Evolutionary conservation across 108 stramenopile genomes (phyloP).

Genomic region (Bacterosira constricta): DNA sequence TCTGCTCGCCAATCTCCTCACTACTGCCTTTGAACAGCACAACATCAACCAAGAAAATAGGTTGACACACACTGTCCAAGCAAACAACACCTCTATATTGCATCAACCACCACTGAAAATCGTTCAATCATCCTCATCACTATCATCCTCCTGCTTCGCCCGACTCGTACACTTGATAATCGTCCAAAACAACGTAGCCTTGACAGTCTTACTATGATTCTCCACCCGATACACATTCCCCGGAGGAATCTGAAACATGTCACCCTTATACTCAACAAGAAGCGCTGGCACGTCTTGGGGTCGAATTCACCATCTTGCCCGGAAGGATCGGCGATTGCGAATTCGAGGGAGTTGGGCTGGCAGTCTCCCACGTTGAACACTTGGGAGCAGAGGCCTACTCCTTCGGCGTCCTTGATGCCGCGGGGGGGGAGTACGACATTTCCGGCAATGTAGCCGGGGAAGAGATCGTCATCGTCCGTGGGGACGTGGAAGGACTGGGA

Average conservation of each 20-base stretch:
- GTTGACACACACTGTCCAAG: too few species aligned
- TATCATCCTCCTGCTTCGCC: constrained; percentile 42
- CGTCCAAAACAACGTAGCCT: constrained; percentile 88
- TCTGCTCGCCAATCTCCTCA: too few species aligned
- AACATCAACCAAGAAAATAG: too few species aligned
- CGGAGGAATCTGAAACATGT: constrained; percentile 95
- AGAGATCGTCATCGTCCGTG: constrained; percentile 58
- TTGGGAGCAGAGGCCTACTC: constrained; percentile 85
- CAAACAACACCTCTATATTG: too few species aligned
- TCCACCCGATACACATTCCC: constrained; percentile 92
- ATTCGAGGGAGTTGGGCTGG: constrained; percentile 81
- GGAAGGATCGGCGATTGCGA: constrained; percentile 82
- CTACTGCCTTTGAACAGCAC: too few species aligned
- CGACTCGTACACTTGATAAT: constrained; percentile 71
- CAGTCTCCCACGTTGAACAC: constrained; percentile 85
- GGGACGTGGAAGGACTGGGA: constrained; percentile 85
- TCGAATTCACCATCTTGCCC: constrained; percentile 72
- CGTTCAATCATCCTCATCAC: constrained; percentile 18
- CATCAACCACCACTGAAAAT: neutral
- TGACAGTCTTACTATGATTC: constrained; percentile 82
- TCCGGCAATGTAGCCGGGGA: constrained; percentile 89
- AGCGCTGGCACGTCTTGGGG: constrained; percentile 83
- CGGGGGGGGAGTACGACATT: constrained; percentile 81
- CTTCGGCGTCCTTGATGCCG: constrained; percentile 91
- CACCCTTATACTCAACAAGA: constrained; percentile 87